phyloP scores from a whole-genome alignment of 148 eudicot genomes.

The Silene latifolia region DNA sequence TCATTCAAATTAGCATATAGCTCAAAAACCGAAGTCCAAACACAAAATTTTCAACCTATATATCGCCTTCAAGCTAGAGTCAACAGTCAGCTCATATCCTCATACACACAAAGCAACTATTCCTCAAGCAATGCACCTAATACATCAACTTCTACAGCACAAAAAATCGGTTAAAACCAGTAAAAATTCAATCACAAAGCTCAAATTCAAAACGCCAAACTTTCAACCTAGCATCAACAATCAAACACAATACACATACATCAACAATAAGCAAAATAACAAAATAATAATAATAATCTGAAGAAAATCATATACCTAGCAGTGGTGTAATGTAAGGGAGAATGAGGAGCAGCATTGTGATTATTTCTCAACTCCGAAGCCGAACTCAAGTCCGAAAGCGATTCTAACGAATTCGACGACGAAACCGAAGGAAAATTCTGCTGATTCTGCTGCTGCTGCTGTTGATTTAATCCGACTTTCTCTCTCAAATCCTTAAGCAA shows the following conservation, averaged over 20 bases:
- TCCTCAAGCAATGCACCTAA: not conserved
- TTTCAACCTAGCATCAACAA: not conserved
- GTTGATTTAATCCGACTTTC: conserved; percentile 47
- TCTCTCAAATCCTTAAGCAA: conserved; percentile 16
- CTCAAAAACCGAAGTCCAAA: not conserved
- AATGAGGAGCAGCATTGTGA: conserved; percentile 34
- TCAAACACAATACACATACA: conserved; percentile 8
- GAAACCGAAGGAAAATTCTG: conserved; percentile 23
- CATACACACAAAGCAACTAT: not conserved
- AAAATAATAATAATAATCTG: not conserved
- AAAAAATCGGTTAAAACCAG: not conserved
- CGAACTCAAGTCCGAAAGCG: conserved; percentile 30
- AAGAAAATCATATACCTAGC: conserved; percentile 15
- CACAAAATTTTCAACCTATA: not conserved
- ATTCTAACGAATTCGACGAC: conserved; percentile 28
- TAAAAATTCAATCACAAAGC: not conserved
- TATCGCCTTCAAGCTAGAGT: not conserved
- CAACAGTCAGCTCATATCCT: conserved; percentile 1
- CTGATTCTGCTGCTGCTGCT: conserved; percentile 18
- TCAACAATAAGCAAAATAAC: not conserved
- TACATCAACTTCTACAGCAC: not conserved
- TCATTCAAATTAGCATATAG: no score
- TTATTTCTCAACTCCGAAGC: conserved; percentile 24
- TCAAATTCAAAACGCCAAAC: not conserved
- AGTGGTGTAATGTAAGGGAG: conserved; percentile 28